Conservation (phyloP, 106 monocot species). For the Allium cepa region DNA sequence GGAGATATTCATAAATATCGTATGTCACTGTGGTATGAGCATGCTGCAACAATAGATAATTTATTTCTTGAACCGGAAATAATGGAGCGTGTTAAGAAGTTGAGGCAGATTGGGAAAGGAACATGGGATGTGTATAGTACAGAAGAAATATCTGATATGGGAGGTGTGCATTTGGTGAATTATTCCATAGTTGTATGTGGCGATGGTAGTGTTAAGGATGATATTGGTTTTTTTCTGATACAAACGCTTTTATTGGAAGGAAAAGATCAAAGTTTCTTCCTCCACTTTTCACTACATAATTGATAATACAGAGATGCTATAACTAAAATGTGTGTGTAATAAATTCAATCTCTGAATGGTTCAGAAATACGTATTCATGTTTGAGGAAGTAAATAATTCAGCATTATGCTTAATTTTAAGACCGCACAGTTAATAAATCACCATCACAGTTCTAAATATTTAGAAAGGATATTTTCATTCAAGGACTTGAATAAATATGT, state of each 20-base stretch:
- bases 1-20: slow-evolving; percentile 38
- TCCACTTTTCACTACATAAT: slow-evolving; percentile 16
- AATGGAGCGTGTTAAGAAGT: slow-evolving; percentile 13
- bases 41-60: slow-evolving; percentile 8
- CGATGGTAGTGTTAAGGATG: slow-evolving; percentile 19
- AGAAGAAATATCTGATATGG: slow-evolving; percentile 5
- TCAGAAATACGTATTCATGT: too few species aligned
- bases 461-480: too few species aligned
- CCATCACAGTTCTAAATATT: too few species aligned
- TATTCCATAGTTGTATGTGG: slow-evolving; percentile 23
- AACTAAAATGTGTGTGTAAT: background rate
- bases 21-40: slow-evolving; percentile 47
- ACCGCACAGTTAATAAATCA: too few species aligned
- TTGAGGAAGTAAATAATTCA: too few species aligned
- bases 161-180: slow-evolving; percentile 31
- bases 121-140: slow-evolving; percentile 28
- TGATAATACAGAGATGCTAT: background rate
- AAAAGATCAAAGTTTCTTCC: slow-evolving; percentile 36
- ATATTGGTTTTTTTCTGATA: slow-evolving; percentile 27
- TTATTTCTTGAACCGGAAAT: slow-evolving; percentile 17
- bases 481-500: too few species aligned
- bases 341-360: background rate
- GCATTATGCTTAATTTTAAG: too few species aligned
- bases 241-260: slow-evolving; percentile 20
- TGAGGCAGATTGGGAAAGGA: slow-evolving; percentile 19